phyloP scores from a whole-genome alignment of 2,329 filamentous ascomycete genomes.

The Dryadomyces quercus-mongolicae region DNA sequence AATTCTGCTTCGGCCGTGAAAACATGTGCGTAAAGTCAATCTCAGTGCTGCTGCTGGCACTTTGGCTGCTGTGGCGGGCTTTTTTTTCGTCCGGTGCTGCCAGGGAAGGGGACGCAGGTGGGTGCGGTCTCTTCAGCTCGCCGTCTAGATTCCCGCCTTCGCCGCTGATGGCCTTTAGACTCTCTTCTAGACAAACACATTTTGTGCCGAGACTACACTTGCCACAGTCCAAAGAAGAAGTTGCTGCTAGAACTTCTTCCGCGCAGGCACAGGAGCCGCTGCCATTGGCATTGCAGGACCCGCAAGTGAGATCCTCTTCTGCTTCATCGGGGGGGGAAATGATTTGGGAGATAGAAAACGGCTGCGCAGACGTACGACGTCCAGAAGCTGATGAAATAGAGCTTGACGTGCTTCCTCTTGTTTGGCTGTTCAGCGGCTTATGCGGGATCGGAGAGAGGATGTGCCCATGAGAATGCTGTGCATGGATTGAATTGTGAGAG shows the following conservation, averaged over 20 bases:
- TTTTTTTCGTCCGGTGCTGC: constrained; percentile 40
- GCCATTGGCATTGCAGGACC: constrained; percentile 39
- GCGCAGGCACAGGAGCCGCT: constrained; percentile 44
- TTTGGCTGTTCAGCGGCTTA: constrained; percentile 7
- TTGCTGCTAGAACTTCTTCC: constrained; percentile 42
- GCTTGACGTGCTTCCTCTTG: constrained; percentile 14
- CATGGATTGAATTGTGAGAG: constrained; percentile 1
- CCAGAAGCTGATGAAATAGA: constrained; percentile 16
- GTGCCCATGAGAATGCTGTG: constrained; percentile 5
- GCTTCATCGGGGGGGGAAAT: constrained; percentile 41
- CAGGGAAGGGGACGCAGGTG: constrained; percentile 29
- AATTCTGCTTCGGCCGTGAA: constrained; percentile 28
- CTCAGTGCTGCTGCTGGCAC: constrained; percentile 34
- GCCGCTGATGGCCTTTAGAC: constrained; percentile 20
- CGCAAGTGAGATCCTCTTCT: constrained; percentile 34
- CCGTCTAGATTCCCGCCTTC: constrained; percentile 6
- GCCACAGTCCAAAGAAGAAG: constrained; percentile 46
- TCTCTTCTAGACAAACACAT: constrained; percentile 49
- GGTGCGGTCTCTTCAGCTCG: constrained; percentile 35
- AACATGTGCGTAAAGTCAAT: constrained; percentile 64
- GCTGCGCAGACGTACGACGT: constrained; percentile 22
- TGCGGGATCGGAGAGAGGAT: constrained; percentile 8
- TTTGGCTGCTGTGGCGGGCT: constrained; percentile 28
- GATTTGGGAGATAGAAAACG: constrained; percentile 45
- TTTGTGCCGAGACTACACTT: constrained; percentile 50